phyloP scores from a whole-genome alignment of 2,329 filamentous ascomycete genomes.

The Pyrenochaeta sp. region DNA sequence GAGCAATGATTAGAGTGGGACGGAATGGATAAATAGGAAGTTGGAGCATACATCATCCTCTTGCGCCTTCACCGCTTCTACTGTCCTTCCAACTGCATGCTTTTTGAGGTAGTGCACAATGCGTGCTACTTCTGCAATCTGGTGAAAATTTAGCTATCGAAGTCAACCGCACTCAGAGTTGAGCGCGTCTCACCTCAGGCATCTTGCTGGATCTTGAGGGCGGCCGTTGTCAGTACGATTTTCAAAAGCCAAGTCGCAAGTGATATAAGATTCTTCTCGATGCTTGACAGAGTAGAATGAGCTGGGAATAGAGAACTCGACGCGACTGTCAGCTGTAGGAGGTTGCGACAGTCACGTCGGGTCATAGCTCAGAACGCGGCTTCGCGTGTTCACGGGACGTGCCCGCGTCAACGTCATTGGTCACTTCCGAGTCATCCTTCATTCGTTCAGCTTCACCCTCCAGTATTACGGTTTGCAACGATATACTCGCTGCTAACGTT shows the following conservation, averaged over 20 bases:
- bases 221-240: too few species aligned
- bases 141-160: conserved; percentile 14
- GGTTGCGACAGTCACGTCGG: conserved; percentile 3
- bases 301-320: background rate
- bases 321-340: conserved; percentile 4
- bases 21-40: background rate
- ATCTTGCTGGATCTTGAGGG: too few species aligned
- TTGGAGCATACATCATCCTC: conserved; percentile 67
- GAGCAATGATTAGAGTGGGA: background rate
- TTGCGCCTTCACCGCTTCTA: conserved; percentile 72
- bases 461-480: too few species aligned
- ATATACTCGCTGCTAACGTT: too few species aligned
- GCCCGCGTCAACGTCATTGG: conserved; percentile 32
- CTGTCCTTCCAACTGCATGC: conserved; percentile 82
- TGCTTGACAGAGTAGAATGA: too few species aligned
- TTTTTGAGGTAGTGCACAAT: conserved; percentile 85
- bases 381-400: conserved; percentile 40
- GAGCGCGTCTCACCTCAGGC: conserved; percentile 44
- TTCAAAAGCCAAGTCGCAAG: too few species aligned
- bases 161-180: background rate
- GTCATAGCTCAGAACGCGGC: conserved; percentile 26
- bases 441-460: background rate
- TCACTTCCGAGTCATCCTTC: conserved; percentile 13
- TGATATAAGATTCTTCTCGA: too few species aligned
- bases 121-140: conserved; percentile 73